Evolutionary conservation across 208 protist genomes (phyloP).

Genomic region (Wallacemonas sp.): DNA sequence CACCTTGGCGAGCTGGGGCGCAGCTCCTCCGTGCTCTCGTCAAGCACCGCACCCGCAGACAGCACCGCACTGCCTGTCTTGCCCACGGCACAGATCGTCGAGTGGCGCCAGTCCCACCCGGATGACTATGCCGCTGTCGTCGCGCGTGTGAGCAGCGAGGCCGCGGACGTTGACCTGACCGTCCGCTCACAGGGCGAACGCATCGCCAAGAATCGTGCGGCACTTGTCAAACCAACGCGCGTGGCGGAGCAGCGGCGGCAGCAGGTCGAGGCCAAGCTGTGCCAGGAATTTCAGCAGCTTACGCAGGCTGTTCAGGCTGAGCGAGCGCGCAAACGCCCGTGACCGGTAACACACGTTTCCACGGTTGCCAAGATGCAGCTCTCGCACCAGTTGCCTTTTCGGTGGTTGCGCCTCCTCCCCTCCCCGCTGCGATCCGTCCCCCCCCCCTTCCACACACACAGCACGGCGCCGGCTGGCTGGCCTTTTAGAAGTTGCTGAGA

Average conservation of each 20-base stretch:
- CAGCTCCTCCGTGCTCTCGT: background rate
- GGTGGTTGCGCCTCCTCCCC: too few species aligned
- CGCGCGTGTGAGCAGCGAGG: slow-evolving; percentile 6
- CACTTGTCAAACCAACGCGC: slow-evolving; percentile 13
- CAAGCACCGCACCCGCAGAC: background rate
- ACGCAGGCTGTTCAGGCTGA: background rate
- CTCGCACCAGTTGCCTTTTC: too few species aligned
- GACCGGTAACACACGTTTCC: too few species aligned
- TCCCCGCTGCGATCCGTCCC: too few species aligned
- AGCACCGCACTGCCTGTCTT: slow-evolving; percentile 1
- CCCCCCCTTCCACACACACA: too few species aligned
- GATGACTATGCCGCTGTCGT: slow-evolving; percentile 15
- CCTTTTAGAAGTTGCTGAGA: too few species aligned
- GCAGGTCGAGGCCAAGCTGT: slow-evolving; percentile 20
- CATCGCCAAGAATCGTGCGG: slow-evolving; percentile 12
- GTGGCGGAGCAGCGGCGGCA: slow-evolving; percentile 18
- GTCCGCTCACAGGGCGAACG: background rate
- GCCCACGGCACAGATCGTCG: slow-evolving; percentile 45
- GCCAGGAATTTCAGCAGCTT: slow-evolving; percentile 18
- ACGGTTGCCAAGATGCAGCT: too few species aligned
- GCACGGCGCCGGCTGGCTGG: too few species aligned
- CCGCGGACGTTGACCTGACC: slow-evolving; percentile 2
- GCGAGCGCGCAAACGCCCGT: background rate
- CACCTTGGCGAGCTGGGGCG: background rate
- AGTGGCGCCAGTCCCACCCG: slow-evolving; percentile 39